Base-by-base conservation (phyloP, 306 rosid species). In the Begonia fuchsioides region DNA sequence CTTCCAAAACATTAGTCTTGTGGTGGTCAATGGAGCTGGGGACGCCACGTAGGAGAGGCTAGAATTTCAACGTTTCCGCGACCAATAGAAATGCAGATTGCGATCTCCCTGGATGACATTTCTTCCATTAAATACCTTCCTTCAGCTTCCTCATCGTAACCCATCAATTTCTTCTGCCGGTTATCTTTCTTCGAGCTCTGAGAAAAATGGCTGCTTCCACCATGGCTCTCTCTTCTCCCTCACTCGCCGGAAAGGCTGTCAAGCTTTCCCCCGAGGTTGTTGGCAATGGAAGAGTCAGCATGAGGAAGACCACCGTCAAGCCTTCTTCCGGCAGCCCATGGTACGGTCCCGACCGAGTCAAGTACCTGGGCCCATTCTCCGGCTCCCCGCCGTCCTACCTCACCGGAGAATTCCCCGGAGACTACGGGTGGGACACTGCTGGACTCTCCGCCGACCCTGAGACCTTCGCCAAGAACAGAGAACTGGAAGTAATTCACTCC, bases 321-420 rank as follows among this genome's bases (percentile, higher is more conserved):
- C 5, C 32, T 0, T 51, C 88, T 43, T 83, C 93, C 0, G 73
- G 81, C 26, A 83, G 94, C 81, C 94, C 81, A 41, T 80, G 93
- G 86, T 87, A 80, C 13, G 96, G 81, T 52, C 96, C 96, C 18
- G 88, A 87, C 71, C 77, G 87, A 54, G 96, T 87, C n/a, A 79
- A 79, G 74, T 87, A 87, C 69, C 67, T 82, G 84, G 94, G 94
- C 52, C 96, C 96, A 68, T 68, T 87, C 54, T 82, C 92, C 0
- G 94, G 96, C 1, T 90, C 82, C 68, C 43, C 96, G 3, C 94
- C 96, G 0, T 64, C 76, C n/a, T 87, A 87, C 70, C 66, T 78
- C 2, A 80, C 70, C 0, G 86, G 88, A 0, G 96, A 87, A 40
- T 87, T 87, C 54, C 88, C 83, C 0, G 93, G 96, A 10, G 96